Evolutionary conservation across 106 monocot genomes (phyloP).

Genomic region (Gastrodia elata): DNA sequence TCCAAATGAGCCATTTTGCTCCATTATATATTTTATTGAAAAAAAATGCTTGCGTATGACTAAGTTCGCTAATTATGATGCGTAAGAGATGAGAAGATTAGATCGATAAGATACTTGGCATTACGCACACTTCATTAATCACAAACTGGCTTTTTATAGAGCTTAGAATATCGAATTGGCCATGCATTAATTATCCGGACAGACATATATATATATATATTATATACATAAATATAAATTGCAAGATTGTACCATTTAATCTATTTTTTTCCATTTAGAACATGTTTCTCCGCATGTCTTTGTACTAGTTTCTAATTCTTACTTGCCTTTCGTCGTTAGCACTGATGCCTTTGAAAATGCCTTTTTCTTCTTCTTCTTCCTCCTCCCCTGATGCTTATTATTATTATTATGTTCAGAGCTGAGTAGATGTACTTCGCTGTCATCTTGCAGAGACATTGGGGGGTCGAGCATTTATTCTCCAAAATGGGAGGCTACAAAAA

Average conservation of each 20-base stretch:
- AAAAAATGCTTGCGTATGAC: too few species aligned
- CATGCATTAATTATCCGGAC: neutral
- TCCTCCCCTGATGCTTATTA: slow-evolving; percentile 1
- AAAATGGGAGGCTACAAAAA: neutral
- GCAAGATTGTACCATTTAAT: neutral
- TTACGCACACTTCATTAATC: neutral
- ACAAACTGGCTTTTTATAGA: neutral
- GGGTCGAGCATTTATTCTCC: neutral
- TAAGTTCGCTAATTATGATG: too few species aligned
- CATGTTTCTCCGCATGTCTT: neutral
- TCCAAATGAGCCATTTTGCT: too few species aligned
- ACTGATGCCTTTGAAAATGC: neutral
- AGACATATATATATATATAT: neutral
- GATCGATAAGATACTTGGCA: too few species aligned
- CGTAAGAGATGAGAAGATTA: too few species aligned
- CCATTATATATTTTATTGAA: too few species aligned
- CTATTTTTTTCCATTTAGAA: neutral
- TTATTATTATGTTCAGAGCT: neutral
- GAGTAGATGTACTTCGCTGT: neutral
- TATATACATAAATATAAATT: neutral
- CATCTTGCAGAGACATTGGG: neutral
- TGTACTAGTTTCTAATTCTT: neutral
- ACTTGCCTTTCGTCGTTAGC: neutral
- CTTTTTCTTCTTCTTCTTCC: too few species aligned
- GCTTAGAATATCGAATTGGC: neutral